Evolutionary conservation across 1,284 basidiomycete species (phyloP).

Genomic region (Coniferiporia sulphurascens): DNA sequence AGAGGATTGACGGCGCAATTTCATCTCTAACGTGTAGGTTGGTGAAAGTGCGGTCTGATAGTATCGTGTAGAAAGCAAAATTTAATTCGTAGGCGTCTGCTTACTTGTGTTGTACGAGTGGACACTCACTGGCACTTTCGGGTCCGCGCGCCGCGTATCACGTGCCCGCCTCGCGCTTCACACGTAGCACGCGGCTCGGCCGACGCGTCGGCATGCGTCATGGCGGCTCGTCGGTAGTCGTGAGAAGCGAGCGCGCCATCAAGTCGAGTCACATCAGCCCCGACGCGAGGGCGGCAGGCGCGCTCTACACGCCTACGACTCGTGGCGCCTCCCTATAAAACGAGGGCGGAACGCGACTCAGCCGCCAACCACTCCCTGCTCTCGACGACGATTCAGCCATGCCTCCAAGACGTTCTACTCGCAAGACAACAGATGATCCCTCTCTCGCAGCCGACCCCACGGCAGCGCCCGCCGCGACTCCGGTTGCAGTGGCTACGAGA

Average conservation of each 20-base stretch:
- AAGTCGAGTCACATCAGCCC: constrained; percentile 4
- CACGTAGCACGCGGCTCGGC: no score
- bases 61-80: no score
- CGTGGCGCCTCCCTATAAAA: not conserved
- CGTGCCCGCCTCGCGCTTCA: no score
- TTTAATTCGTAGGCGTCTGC: not conserved
- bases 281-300: not conserved
- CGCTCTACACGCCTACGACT: constrained; percentile 6
- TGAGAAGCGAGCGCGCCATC: not conserved
- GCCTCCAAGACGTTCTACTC: constrained; percentile 14
- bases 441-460: not conserved
- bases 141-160: no score
- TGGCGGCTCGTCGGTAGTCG: no score
- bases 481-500: not conserved
- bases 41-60: no score
- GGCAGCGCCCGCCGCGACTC: not conserved
- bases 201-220: no score
- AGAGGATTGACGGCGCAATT: no score
- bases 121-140: not conserved
- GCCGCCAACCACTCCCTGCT: not conserved
- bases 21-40: no score
- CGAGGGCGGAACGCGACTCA: not conserved
- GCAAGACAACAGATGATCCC: not conserved
- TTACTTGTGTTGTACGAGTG: not conserved
- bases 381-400: not conserved